phyloP scores from a whole-genome alignment of 768 basidiomycete species.

The Tylopilus rubrobrunneus region DNA sequence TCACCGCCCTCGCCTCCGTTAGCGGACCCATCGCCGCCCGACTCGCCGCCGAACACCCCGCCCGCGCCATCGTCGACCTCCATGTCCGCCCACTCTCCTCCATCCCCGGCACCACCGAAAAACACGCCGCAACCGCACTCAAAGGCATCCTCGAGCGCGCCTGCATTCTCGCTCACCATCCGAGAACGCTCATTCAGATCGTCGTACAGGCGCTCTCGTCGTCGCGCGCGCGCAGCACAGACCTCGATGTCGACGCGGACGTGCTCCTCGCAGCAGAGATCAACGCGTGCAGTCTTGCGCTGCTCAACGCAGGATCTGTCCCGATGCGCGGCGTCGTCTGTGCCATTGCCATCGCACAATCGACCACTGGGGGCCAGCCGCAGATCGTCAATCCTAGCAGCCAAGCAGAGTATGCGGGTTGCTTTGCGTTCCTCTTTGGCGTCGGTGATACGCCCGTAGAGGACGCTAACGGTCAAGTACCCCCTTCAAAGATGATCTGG shows the following conservation, averaged over 20 bases:
- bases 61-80: conserved; percentile 73
- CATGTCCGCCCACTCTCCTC: conserved; percentile 64
- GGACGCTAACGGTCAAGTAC: neutral
- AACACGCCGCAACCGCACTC: conserved; percentile 51
- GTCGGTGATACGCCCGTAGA: neutral
- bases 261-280: conserved; percentile 59
- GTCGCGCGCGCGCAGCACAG: neutral
- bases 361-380: conserved; percentile 11
- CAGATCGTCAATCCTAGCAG: conserved; percentile 46
- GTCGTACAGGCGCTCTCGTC: conserved; percentile 52
- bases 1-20: conserved; percentile 59
- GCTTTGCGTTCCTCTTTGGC: conserved; percentile 64
- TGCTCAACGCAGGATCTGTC: conserved; percentile 66
- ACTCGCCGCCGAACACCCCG: conserved; percentile 62
- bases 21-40: conserved; percentile 82
- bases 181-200: conserved; percentile 74
- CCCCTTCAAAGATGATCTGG: conserved; percentile 28
- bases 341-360: conserved; percentile 55
- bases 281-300: conserved; percentile 66
- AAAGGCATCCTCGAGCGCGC: conserved; percentile 56
- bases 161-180: conserved; percentile 63
- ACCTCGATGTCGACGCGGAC: conserved; percentile 19
- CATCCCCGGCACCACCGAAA: conserved; percentile 67
- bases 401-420: conserved; percentile 45
- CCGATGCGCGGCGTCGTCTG: conserved; percentile 75